Evolutionary conservation across 108 stramenopile species (phyloP), one percentile per base, ranked within the genome.

Genomic region (Cyclotella baltica): DNA sequence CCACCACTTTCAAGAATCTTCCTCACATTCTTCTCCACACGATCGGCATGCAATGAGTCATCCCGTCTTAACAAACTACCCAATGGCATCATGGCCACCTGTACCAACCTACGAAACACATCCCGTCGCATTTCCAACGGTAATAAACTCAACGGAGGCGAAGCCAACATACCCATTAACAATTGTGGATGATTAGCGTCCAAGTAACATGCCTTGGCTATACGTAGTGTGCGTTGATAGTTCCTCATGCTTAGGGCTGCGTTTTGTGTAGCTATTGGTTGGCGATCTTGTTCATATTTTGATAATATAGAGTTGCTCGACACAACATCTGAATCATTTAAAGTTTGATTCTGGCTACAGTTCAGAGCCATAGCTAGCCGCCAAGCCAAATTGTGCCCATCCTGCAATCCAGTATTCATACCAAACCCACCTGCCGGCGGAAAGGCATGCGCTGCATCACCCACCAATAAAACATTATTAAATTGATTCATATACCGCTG

Each of bases 351-450:
- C 57, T 53, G 43, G 29, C 47, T n/a, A n/a, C n/a, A 56, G 28
- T 57, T 28, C 27, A 84, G 37, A 15, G 62, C 19, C 66, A 80
- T 13, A 34, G 90, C 86, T 27, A 97, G 53, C 66, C 92, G 88
- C 98, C 98, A 98, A 0, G 96, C 97, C 72, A 98, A 55, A 47
- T 94, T 93, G 65, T 90, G 86, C 0, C 77, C 96, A 78, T 98
- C 98, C 75, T 98, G 95, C 20, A 98, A 50, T 1, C 98, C 98
- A 0, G 97, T 96, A 78, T 98, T 98, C 93, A 98, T 96, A 20
- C 98, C 98, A 78, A 98, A 92, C n/a, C 95, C 97, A 35, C 97
- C 98, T 0, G 98, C 97, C 0, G 98, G 98, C 11, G 98, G 97
- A 75, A 98, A 98, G 13, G 91, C 91, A 83, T 98, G 98, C 2